Evolutionary conservation across 176 grass and related monocot species (phyloP), one percentile per base, ranked within the genome.

Genomic region (Cocos nucifera): DNA sequence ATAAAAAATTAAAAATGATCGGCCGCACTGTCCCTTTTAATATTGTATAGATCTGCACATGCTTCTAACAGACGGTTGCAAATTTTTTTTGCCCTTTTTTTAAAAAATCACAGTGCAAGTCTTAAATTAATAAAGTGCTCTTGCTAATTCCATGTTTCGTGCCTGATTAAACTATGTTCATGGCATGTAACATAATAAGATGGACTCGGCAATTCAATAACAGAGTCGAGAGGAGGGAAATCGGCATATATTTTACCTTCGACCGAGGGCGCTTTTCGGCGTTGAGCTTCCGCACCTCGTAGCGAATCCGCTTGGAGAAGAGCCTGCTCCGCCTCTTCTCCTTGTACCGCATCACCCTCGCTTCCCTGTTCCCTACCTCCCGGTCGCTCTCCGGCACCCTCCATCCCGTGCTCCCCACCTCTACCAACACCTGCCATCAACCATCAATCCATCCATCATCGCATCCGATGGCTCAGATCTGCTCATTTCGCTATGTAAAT

Each of bases 281-380:
- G 73, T 88, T 92, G 59, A 70, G 61, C 69, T 89, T 89, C 75
- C 93, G 84, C 59, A 97, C 87, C 84, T 97, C 84, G 75, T 97
- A 97, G 17, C 93, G 75, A 66, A 92, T 83, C 80, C 80, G 76
- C 73, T 88, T 91, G 1, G 78, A 79, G 58, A 97, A 97, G 19
- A 92, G 56, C 62, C 93, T 67, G 62, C 73, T 80, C 14, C 66
- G 74, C 17, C 93, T 74, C 78, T 97, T 97, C 83, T 97, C 81
- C 80, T 71, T 97, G 81, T 97, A 97, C 4, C 93, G 64, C 78
- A 17, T 71, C 65, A 97, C 78, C 20, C 70, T 83, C 84, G 53
- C 70, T 57, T 82, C 73, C 54, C 79, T 64, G 49, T 66, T 77
- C 28, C 35, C 66, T 0, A 32, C 29, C 59, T 51, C 58, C 85